phyloP scores from a whole-genome alignment of 78 protist genomes.

The Dictyostelium purpureum region DNA sequence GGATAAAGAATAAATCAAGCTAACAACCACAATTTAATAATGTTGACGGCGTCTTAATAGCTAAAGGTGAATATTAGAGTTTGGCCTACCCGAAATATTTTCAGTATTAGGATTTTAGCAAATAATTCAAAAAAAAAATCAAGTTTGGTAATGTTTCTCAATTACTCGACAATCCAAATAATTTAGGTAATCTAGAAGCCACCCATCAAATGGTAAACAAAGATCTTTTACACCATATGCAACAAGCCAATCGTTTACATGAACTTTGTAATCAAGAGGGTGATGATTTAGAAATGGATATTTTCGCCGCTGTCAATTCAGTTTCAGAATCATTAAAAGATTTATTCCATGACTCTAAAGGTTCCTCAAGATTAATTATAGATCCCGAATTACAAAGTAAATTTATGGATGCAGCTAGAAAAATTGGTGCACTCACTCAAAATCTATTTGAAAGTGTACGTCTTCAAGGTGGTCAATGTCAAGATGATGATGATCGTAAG shows the following conservation, averaged over 20 bases:
- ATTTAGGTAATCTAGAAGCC: constrained; percentile 76
- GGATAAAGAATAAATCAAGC: too few relatives aligned
- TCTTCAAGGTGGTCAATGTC: constrained; percentile 74
- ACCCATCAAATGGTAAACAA: constrained; percentile 54
- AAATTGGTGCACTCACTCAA: constrained; percentile 54
- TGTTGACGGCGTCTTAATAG: too few relatives aligned
- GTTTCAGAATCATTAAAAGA: constrained; percentile 26
- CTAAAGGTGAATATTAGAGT: too few relatives aligned
- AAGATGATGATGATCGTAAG: constrained; percentile 78
- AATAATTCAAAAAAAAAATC: too few relatives aligned
- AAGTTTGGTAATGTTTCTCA: too few relatives aligned
- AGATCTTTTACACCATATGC: constrained; percentile 40
- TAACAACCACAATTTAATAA: too few relatives aligned
- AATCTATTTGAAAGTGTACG: constrained; percentile 61
- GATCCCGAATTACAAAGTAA: constrained; percentile 31
- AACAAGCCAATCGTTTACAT: constrained; percentile 22
- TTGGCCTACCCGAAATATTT: too few relatives aligned
- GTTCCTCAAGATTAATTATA: constrained; percentile 36
- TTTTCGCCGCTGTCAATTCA: constrained; percentile 23
- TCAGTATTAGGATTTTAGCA: too few relatives aligned
- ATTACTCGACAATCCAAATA: constrained; percentile 71
- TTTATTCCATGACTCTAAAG: constrained; percentile 74
- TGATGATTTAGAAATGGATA: constrained; percentile 60
- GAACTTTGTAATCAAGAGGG: constrained; percentile 35
- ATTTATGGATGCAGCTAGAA: constrained; percentile 69